These are phyloP conservation scores for Podospora conica DNA, from an alignment of 495 filamentous ascomycete species.

Conservation along the genomic window DNA sequence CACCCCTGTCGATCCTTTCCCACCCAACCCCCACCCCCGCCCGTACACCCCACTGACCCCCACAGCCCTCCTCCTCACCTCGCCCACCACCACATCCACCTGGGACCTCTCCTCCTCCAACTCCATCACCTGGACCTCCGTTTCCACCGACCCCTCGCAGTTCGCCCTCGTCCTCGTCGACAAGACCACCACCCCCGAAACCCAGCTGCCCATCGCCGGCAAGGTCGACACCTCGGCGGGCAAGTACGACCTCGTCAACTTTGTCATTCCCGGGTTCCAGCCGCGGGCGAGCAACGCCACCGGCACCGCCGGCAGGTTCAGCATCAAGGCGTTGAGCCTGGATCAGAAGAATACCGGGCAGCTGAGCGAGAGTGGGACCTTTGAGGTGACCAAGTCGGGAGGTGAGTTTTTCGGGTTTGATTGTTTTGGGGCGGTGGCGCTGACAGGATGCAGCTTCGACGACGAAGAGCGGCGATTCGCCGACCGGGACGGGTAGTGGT, in stretches of 20 bases:
- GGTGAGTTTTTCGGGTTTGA: constrained; percentile 8
- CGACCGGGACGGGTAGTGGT: not conserved
- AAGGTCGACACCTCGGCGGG: constrained; percentile 13
- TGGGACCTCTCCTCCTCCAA: constrained; percentile 19
- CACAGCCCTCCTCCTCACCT: constrained; percentile 10
- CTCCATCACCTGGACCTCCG: constrained; percentile 17
- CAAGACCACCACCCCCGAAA: constrained; percentile 9
- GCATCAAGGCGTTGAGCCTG: constrained; percentile 18
- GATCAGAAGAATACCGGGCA: constrained; percentile 9
- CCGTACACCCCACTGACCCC: not conserved
- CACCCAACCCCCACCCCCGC: not conserved
- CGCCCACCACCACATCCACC: not conserved
- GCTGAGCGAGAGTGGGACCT: constrained; percentile 17
- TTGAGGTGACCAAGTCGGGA: constrained; percentile 23
- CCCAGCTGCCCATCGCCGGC: constrained; percentile 3
- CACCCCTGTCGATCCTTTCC: no score
- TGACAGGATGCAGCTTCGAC: constrained; percentile 11
- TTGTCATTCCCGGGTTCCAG: constrained; percentile 6
- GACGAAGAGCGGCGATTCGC: not conserved
- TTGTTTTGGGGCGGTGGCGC: not conserved
- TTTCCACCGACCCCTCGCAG: constrained; percentile 10
- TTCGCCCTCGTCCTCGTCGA: constrained; percentile 21
- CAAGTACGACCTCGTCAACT: constrained; percentile 17
- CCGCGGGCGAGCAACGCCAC: not conserved
- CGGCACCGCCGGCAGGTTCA: constrained; percentile 13